phyloP scores from a whole-genome alignment of 768 basidiomycete genomes.

The Candolleomyces efflorescens region DNA sequence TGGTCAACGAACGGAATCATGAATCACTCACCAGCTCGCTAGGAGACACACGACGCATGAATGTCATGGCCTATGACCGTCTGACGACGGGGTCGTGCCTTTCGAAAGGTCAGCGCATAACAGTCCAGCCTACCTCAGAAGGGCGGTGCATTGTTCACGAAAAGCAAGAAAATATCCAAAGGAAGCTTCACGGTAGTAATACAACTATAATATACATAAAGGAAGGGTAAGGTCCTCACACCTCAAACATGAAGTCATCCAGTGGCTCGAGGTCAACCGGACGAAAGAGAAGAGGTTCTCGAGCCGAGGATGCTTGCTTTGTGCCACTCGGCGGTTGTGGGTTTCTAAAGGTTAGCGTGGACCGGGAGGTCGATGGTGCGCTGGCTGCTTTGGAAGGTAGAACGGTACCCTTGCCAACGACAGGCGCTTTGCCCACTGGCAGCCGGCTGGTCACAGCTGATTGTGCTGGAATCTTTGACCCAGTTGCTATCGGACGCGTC shows the following conservation, averaged over 20 bases:
- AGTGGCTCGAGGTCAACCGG: neutral
- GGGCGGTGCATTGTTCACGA: neutral
- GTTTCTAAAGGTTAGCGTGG: neutral
- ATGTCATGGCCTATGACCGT: too few species aligned
- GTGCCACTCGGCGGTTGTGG: neutral
- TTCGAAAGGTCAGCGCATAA: too few species aligned
- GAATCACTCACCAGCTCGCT: too few species aligned
- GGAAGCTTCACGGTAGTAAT: neutral
- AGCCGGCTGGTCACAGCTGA: neutral
- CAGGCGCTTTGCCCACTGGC: neutral
- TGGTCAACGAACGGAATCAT: too few species aligned
- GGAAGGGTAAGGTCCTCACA: neutral
- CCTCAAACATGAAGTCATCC: constrained; percentile 8
- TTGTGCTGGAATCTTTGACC: neutral
- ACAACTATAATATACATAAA: neutral
- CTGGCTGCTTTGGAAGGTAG: neutral
- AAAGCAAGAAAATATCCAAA: neutral
- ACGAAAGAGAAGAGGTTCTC: neutral
- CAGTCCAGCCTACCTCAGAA: neutral
- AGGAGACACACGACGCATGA: too few species aligned
- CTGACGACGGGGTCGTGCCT: too few species aligned
- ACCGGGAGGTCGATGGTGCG: neutral
- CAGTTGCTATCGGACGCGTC: neutral
- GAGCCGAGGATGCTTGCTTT: neutral
- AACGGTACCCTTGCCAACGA: neutral